Percentiles rank a stretch among this genome's conserved stretches.
These are phyloP conservation scores for Cicer chorassanicum DNA, from an alignment of 306 rosid species.

Conservation along the genomic window DNA sequence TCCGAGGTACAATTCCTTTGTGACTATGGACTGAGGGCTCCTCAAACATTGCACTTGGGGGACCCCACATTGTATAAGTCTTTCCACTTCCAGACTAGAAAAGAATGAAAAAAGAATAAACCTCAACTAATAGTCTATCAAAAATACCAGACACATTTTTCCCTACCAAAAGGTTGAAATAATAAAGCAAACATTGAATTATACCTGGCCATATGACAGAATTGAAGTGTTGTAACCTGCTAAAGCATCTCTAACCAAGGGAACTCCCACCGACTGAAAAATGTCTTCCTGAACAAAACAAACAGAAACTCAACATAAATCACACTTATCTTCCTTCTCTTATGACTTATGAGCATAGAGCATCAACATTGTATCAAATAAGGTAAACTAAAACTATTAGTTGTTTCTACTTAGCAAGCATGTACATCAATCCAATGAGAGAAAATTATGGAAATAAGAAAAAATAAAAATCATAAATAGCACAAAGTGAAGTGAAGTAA, in stretches of 20 bases:
- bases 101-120: neutral
- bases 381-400: constrained; percentile 19
- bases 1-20: constrained; percentile 91
- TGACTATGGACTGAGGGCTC: constrained; percentile 63
- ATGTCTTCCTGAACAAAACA: constrained; percentile 78
- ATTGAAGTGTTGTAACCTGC: constrained; percentile 91
- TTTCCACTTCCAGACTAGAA: constrained; percentile 88
- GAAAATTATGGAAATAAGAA: neutral
- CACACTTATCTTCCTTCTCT: constrained; percentile 27
- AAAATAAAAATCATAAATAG: constrained; percentile 2
- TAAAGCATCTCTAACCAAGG: constrained; percentile 82
- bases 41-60: constrained; percentile 92
- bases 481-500: constrained; percentile 1
- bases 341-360: constrained; percentile 5
- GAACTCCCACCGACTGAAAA: constrained; percentile 74
- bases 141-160: neutral
- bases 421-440: constrained; percentile 5
- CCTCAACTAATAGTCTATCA: neutral
- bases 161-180: constrained; percentile 1
- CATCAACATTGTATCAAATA: constrained; percentile 33
- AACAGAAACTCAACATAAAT: constrained; percentile 38
- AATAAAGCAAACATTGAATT: constrained; percentile 13
- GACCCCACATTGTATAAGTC: constrained; percentile 99
- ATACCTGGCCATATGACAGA: constrained; percentile 93
- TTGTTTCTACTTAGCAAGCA: neutral